Evolutionary conservation across 305 asterid genomes (phyloP).

Genomic region (Fraxinus sp.): DNA sequence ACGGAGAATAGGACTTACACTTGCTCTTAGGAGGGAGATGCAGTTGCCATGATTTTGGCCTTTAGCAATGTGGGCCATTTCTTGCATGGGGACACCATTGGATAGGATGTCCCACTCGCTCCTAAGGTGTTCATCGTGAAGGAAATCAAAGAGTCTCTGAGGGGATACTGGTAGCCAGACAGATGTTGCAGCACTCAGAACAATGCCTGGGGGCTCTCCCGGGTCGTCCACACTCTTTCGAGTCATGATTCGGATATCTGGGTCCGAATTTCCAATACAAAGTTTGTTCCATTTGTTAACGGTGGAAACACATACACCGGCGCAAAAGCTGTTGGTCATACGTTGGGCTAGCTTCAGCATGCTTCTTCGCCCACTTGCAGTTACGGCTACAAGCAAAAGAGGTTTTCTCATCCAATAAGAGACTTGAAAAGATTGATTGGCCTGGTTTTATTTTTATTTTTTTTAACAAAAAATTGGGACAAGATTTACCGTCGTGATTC

Average conservation of each 20-base stretch:
- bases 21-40: slow-evolving; percentile 82
- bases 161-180: slow-evolving; percentile 90
- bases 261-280: slow-evolving; percentile 59
- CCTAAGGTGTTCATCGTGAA: slow-evolving; percentile 71
- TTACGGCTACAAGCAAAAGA: slow-evolving; percentile 48
- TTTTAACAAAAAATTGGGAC: neutral
- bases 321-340: slow-evolving; percentile 90
- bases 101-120: slow-evolving; percentile 95
- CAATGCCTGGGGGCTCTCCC: slow-evolving; percentile 88
- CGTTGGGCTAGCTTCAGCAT: slow-evolving; percentile 95
- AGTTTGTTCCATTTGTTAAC: slow-evolving; percentile 88
- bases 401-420: neutral
- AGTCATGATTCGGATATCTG: slow-evolving; percentile 86
- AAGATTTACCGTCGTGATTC: slow-evolving; percentile 51
- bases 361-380: slow-evolving; percentile 74
- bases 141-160: slow-evolving; percentile 72
- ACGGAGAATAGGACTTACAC: slow-evolving; percentile 43
- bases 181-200: slow-evolving; percentile 85
- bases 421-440: neutral
- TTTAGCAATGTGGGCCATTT: slow-evolving; percentile 89
- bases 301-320: slow-evolving; percentile 88
- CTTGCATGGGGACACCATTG: slow-evolving; percentile 93
- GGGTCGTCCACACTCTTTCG: slow-evolving; percentile 81
- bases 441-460: neutral
- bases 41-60: slow-evolving; percentile 92